Conservation (phyloP, 2,329 filamentous ascomycete species). For the Xylariales sp. region DNA sequence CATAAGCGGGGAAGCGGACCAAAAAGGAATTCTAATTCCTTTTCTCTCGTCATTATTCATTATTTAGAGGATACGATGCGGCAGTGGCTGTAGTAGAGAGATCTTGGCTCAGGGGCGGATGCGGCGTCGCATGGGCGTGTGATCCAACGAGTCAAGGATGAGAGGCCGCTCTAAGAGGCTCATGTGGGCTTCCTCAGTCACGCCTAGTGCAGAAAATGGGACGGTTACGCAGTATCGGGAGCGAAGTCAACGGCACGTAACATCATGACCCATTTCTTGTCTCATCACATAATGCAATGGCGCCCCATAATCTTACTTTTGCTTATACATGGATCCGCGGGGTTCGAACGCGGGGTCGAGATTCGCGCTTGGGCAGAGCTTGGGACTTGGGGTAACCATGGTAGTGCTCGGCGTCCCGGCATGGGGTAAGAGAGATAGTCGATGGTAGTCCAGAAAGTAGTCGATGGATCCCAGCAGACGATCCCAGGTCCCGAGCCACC, state of each 20-base stretch:
- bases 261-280: slow-evolving; percentile 14
- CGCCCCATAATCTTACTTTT: slow-evolving; percentile 16
- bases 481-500: not conserved
- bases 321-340: slow-evolving; percentile 16
- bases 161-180: slow-evolving; percentile 22
- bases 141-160: slow-evolving; percentile 21
- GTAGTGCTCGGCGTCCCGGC: not conserved
- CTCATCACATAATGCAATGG: not conserved
- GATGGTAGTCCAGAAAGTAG: no score
- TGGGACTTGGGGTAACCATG: slow-evolving; percentile 4
- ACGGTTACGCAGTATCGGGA: slow-evolving; percentile 8
- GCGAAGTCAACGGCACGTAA: slow-evolving; percentile 8
- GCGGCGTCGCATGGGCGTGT: slow-evolving; percentile 25
- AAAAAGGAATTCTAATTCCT: not conserved
- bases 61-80: not conserved
- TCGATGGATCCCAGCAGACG: no score
- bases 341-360: slow-evolving; percentile 24
- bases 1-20: slow-evolving; percentile 10
- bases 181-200: slow-evolving; percentile 30
- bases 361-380: not conserved
- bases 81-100: not conserved
- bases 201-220: not conserved
- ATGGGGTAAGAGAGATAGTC: no score
- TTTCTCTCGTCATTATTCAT: not conserved
- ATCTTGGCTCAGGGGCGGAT: slow-evolving; percentile 20